Base-by-base conservation (phyloP, 805 yeast genomes). In the Scheffersomyces ergatensis region DNA sequence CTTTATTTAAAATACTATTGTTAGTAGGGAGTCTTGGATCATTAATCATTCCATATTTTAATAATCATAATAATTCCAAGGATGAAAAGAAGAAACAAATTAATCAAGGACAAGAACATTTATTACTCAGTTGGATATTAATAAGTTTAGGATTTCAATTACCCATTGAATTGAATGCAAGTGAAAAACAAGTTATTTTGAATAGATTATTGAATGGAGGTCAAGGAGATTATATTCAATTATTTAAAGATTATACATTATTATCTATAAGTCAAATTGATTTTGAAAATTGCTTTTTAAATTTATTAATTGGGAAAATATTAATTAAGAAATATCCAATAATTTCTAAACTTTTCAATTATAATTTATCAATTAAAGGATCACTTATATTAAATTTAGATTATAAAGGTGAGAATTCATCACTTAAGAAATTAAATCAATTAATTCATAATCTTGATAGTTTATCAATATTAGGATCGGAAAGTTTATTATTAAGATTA, bases 251-350 rank as follows among this genome's bases (percentile, higher is more conserved):
- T 23, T 67, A 65, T 37, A 29, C 58, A 5, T 46, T 55, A 26
- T 51, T 69, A 26, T 51, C 60, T 6, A 38, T 56, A 1, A 49
- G 63, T 29, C 70, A 65, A 34, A 40, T 49, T 15, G 56, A 45
- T 11, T 69, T 65, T 48, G 75, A 69, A 46, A 62, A 49, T 35
- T 50, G 62, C 33, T 53, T 67, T 16, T 54, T 69, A 37, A 53
- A 43, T 19, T 49, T 66, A 26, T 40, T 69, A 3, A 43, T 65
- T 18, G 65, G 69, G 1, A 45, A 48, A 4, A 33, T 67, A 3
- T 45, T 68, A 14, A 42, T 49, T n/a, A 34, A 40, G 6, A 54
- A 54, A 38, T 55, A 32, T 23, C 58, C 64, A 5, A 12, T 45
- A 1, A 33, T 58, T 13, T 34, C 50, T 2, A 50, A 44, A 5